Evolutionary conservation across 2,329 filamentous ascomycete genomes (phyloP).

Genomic region (Colletotrichum aenigma): DNA sequence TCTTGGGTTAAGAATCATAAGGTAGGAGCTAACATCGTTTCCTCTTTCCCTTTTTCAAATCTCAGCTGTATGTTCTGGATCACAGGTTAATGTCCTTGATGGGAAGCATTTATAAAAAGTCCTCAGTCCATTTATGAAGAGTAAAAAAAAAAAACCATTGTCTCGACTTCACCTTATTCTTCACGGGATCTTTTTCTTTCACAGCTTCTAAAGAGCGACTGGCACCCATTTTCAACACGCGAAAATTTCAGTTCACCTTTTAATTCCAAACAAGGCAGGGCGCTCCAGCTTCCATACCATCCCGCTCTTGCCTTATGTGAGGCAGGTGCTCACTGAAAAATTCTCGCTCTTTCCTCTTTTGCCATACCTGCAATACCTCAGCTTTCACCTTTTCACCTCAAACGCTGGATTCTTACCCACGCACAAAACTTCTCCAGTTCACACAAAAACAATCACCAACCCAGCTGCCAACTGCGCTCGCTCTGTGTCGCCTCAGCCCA

Average conservation of each 20-base stretch:
- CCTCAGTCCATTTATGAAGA: neutral
- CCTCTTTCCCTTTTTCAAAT: neutral
- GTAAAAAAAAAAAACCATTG: no score
- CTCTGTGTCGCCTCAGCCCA: neutral
- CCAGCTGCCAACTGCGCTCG: neutral
- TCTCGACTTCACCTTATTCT: neutral
- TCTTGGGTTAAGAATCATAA: neutral
- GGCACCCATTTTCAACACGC: no score
- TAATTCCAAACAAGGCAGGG: no score
- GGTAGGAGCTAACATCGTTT: neutral
- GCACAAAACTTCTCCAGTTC: neutral
- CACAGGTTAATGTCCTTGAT: neutral
- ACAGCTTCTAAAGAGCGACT: no score
- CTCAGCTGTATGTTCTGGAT: neutral
- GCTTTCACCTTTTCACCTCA: neutral
- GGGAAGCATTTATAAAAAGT: accelerated
- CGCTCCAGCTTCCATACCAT: neutral
- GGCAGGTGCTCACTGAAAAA: neutral
- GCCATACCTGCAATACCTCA: neutral
- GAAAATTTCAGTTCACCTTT: neutral
- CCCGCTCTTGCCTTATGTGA: neutral
- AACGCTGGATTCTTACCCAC: neutral
- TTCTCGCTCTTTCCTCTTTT: neutral
- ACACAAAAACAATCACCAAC: neutral
- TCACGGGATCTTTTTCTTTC: neutral